These are phyloP conservation scores for Pseudocercospora fijiensis DNA, from an alignment of 2,329 filamentous ascomycete species.

Conservation along the genomic window DNA sequence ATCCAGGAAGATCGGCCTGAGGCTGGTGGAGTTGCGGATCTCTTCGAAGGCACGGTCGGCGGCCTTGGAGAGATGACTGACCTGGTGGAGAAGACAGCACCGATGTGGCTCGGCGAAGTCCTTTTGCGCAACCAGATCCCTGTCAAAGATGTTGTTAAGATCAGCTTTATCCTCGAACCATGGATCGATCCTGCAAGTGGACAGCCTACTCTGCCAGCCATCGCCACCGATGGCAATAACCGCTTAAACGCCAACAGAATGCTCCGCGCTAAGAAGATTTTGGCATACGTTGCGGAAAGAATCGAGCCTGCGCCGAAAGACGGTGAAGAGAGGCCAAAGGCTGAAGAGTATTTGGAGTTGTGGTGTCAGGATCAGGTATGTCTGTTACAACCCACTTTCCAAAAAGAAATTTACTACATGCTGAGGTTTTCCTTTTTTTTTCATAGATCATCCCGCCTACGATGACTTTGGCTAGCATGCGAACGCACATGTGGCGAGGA, in stretches of 20 bases:
- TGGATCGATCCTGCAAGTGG: slow-evolving; percentile 56
- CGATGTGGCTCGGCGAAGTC: slow-evolving; percentile 89
- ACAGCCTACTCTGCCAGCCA: slow-evolving; percentile 58
- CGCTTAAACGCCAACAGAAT: slow-evolving; percentile 95
- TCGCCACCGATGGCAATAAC: slow-evolving; percentile 78
- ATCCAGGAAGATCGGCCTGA: slow-evolving; percentile 66
- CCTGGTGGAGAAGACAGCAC: slow-evolving; percentile 78
- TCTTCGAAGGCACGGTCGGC: slow-evolving; percentile 86
- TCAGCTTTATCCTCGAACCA: slow-evolving; percentile 89
- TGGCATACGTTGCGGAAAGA: slow-evolving; percentile 86
- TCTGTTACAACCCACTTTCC: slow-evolving; percentile 23
- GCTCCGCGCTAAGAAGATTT: slow-evolving; percentile 91
- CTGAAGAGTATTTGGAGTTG: slow-evolving; percentile 91
- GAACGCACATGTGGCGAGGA: slow-evolving; percentile 89
- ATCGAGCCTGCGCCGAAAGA: slow-evolving; percentile 65
- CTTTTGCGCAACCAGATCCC: slow-evolving; percentile 78
- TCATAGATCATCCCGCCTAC: slow-evolving; percentile 65
- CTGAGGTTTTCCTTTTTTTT: slow-evolving; percentile 40
- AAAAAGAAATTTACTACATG: background rate
- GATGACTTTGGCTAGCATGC: slow-evolving; percentile 91
- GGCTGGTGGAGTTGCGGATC: slow-evolving; percentile 68
- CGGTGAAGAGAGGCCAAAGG: slow-evolving; percentile 52
- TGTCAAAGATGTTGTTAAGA: slow-evolving; percentile 87
- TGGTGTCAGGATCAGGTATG: slow-evolving; percentile 90
- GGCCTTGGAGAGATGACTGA: slow-evolving; percentile 75